Evolutionary conservation across 192 early-diverging fungal genomes (phyloP), one percentile per base, ranked within the genome.

Genomic region (Coemansia sp.): DNA sequence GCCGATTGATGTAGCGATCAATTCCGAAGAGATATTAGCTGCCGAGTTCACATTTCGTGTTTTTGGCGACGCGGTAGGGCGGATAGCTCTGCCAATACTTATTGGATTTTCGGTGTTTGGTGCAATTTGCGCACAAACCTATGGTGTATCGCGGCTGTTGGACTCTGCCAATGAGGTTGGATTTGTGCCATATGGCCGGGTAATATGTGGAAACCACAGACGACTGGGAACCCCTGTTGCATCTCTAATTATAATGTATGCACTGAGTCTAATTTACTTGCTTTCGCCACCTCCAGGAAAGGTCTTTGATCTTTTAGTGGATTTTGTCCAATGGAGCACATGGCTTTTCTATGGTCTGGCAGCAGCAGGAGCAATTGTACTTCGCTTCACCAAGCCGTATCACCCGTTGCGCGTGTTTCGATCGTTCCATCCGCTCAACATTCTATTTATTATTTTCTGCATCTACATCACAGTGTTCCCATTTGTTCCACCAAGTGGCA

Each of bases 21-120:
- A 84, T 57, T 89, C 91, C 1, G 87, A 90, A 19, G 83, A 80
- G 55, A 84, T 85, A 6, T 61, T 90, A 51, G 88, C 87, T 5
- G 87, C 82, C 21, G 76, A 78, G 57, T 90, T 88, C 63, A 84
- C 85, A 14, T 61, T 68, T 42, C 72, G 83, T 8, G 80, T 87
- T 17, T 86, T 87, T 75, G 88, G 87, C 3, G 63, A 64, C 30
- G 61, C 66, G 0, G 73, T 84, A 10, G 88, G 88, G 3, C 65
- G 70, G 21, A 63, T 82, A 11, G 78, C 79, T 27, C 72, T 88
- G 50, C 87, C 88, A 0, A 66, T 85, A 10, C 55, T 86, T 9
- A 82, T 87, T 27, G 84, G 84, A 4, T 32, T 87, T 0, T 87
- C 86, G 6, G 73, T 81, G 22, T 61, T 84, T 20, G 86, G 86